These are phyloP conservation scores for Penicillium sp. DNA, from an alignment of 2,329 filamentous ascomycete species.

Conservation along the genomic window DNA sequence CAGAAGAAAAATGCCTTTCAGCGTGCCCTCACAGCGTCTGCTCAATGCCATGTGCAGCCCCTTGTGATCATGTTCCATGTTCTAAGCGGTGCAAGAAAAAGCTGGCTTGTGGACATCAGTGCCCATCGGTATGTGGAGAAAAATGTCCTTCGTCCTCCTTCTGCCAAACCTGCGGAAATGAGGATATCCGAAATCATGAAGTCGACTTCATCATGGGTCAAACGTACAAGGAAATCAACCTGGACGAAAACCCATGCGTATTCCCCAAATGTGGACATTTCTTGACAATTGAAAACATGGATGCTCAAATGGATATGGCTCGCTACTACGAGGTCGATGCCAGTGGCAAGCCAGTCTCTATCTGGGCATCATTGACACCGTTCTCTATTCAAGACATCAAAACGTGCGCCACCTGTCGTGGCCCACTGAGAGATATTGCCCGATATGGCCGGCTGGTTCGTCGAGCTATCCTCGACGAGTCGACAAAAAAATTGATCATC, in stretches of 20 bases:
- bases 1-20: constrained; percentile 47
- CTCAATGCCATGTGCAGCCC: constrained; percentile 54
- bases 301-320: constrained; percentile 50
- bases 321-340: constrained; percentile 25
- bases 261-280: constrained; percentile 58
- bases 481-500: constrained; percentile 56
- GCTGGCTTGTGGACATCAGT: constrained; percentile 55
- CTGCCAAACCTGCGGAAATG: constrained; percentile 49
- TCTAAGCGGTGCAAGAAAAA: constrained; percentile 48
- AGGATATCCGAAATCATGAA: constrained; percentile 37
- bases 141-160: constrained; percentile 45
- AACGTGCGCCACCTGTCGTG: constrained; percentile 53
- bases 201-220: constrained; percentile 53
- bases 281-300: constrained; percentile 52
- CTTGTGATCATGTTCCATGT: constrained; percentile 60
- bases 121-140: constrained; percentile 59
- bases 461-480: constrained; percentile 53
- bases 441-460: constrained; percentile 57
- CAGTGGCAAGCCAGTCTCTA: constrained; percentile 18
- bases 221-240: constrained; percentile 50
- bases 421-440: constrained; percentile 48
- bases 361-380: constrained; percentile 32
- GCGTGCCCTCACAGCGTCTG: constrained; percentile 47
- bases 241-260: constrained; percentile 54
- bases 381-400: constrained; percentile 46